A percentile compares a stretch with the other conserved stretches of the same genome.
These are phyloP conservation scores for Urtica urens DNA, from an alignment of 306 rosid species.

Conservation along the genomic window DNA sequence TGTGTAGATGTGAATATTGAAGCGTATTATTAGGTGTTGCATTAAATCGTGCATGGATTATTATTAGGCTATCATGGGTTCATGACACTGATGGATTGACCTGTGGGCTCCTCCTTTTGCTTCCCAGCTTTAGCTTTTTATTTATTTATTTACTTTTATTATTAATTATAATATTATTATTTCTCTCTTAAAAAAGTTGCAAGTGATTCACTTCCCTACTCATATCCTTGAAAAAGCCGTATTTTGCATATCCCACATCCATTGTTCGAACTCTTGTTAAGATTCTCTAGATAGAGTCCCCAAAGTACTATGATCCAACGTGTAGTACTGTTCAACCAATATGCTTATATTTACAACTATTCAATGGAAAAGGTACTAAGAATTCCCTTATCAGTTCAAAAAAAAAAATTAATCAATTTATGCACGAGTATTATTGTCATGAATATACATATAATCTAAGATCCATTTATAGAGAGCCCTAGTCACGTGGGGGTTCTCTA, in stretches of 20 bases:
- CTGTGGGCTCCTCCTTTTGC: slow-evolving; percentile 28
- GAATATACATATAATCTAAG: too few relatives aligned
- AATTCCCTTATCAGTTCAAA: too few relatives aligned
- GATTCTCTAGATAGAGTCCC: background rate
- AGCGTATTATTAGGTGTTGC: slow-evolving; percentile 2
- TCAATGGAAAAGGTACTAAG: background rate
- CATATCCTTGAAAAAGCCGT: slow-evolving; percentile 8
- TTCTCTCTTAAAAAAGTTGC: background rate
- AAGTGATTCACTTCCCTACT: background rate
- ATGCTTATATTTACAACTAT: background rate
- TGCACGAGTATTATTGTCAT: too few relatives aligned
- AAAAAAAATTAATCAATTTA: too few relatives aligned
- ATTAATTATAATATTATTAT: too few relatives aligned
- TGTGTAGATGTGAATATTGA: slow-evolving; percentile 1
- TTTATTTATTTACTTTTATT: too few relatives aligned
- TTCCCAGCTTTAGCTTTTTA: slow-evolving; percentile 19
- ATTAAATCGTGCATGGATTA: slow-evolving; percentile 20
- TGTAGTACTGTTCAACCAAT: background rate
- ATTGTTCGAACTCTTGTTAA: background rate
- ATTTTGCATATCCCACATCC: slow-evolving; percentile 15
- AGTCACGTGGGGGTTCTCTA: too few relatives aligned
- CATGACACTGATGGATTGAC: slow-evolving; percentile 13
- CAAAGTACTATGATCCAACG: background rate
- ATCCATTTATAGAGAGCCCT: too few relatives aligned
- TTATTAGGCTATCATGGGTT: background rate